phyloP scores from a whole-genome alignment of 2,329 filamentous ascomycete species.

The Diaporthe australafricana region DNA sequence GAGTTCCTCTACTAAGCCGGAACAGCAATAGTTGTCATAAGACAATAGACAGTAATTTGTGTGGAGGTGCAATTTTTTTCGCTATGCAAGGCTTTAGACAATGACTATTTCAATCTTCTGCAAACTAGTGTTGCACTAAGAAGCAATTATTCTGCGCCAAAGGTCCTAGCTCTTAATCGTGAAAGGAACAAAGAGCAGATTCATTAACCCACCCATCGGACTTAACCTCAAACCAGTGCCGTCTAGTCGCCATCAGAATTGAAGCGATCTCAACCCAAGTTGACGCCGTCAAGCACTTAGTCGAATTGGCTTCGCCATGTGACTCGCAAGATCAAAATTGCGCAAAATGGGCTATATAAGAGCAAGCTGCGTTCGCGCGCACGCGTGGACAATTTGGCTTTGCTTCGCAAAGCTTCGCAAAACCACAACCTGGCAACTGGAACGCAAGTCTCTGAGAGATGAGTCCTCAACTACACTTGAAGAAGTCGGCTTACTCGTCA shows the following conservation, averaged over 20 bases:
- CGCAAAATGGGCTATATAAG: neutral
- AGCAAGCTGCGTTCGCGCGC: neutral
- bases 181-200: neutral
- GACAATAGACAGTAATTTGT: too few relatives aligned
- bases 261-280: neutral
- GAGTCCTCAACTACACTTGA: neutral
- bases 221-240: neutral
- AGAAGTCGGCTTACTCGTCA: neutral
- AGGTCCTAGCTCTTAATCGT: too few relatives aligned
- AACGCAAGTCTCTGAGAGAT: neutral
- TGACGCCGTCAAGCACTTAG: neutral
- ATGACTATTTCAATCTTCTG: too few relatives aligned
- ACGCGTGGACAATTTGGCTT: neutral
- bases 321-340: conserved; percentile 7
- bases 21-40: too few relatives aligned
- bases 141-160: too few relatives aligned
- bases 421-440: neutral
- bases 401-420: neutral
- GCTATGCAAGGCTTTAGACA: too few relatives aligned
- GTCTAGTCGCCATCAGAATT: neutral
- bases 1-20: too few relatives aligned
- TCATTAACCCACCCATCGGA: neutral
- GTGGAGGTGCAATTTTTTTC: too few relatives aligned
- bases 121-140: too few relatives aligned
- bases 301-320: neutral